Percentiles rank a stretch among this genome's conserved stretches.
Conservation (phyloP, 805 yeast species). For the Maudiozyma barnettii region DNA sequence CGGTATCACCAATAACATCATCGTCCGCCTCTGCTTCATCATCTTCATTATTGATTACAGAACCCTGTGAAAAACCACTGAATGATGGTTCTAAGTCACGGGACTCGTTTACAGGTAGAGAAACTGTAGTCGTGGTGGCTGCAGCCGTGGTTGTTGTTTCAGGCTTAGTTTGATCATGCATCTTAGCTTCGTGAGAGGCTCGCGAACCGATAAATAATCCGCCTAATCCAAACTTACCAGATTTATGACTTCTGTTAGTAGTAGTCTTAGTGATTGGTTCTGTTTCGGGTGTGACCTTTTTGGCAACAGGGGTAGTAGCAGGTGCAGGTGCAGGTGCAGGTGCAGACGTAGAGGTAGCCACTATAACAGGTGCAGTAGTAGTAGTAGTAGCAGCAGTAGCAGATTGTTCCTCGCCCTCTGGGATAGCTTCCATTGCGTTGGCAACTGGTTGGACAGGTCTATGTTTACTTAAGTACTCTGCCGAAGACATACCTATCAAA, state of each 20-base stretch:
- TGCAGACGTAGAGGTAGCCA: background rate
- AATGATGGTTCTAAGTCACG: constrained; percentile 16
- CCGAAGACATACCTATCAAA: constrained; percentile 25
- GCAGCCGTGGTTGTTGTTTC: background rate
- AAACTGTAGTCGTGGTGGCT: background rate
- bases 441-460: constrained; percentile 5
- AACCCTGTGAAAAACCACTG: constrained; percentile 25
- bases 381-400: background rate
- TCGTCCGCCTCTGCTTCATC: constrained; percentile 4
- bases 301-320: background rate
- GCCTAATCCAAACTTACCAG: background rate
- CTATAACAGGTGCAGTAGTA: background rate
- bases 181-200: background rate
- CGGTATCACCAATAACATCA: background rate
- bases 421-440: background rate
- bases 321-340: background rate
- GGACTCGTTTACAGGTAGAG: no score
- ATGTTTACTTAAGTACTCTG: constrained; percentile 17
- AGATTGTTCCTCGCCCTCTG: background rate
- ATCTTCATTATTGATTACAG: constrained; percentile 14
- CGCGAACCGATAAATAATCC: constrained; percentile 1
- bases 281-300: background rate
- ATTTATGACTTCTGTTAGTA: background rate
- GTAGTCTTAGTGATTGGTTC: background rate
- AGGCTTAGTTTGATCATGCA: background rate